A percentile compares a stretch with the other conserved stretches of the same genome.
phyloP scores from a whole-genome alignment of 805 yeast genomes.

The Starmerella ratchasimensis region DNA sequence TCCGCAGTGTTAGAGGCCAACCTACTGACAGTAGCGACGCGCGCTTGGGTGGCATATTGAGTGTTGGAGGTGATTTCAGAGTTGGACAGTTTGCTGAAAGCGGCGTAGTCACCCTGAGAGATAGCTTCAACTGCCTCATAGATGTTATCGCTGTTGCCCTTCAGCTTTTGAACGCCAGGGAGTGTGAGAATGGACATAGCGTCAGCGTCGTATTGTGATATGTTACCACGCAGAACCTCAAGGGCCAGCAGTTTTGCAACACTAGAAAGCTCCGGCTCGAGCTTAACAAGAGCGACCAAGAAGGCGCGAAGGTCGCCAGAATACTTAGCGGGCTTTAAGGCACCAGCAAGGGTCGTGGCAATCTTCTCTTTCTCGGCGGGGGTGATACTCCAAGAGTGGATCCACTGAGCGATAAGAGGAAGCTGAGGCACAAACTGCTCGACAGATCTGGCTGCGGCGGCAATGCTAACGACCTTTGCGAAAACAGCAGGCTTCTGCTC shows the following conservation, averaged over 20 bases:
- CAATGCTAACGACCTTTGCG: constrained; percentile 24
- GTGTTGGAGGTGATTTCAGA: constrained; percentile 7
- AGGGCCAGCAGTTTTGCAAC: constrained; percentile 20
- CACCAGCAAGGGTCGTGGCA: constrained; percentile 21
- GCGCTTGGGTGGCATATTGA: constrained; percentile 19
- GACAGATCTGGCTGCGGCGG: constrained; percentile 25
- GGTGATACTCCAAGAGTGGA: constrained; percentile 26
- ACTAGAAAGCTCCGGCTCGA: constrained; percentile 5
- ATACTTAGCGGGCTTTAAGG: constrained; percentile 8
- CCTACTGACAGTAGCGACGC: constrained; percentile 22
- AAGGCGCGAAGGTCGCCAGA: constrained; percentile 11
- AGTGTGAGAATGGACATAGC: constrained; percentile 18
- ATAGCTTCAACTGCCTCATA: constrained; percentile 22
- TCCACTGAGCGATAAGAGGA: constrained; percentile 28
- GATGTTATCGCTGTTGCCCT: constrained; percentile 17
- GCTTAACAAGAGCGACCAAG: constrained; percentile 19
- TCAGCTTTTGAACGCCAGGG: constrained; percentile 23
- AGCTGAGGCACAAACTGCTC: constrained; percentile 29
- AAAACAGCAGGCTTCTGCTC: constrained; percentile 25
- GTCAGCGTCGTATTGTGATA: neutral
- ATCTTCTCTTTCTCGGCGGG: constrained; percentile 21
- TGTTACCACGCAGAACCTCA: neutral
- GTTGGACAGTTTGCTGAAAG: constrained; percentile 8
- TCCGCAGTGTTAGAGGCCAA: constrained; percentile 17
- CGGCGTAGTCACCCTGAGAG: constrained; percentile 24